Conservation (phyloP, 495 filamentous ascomycete genomes). For the Penicillium macrosclerotiorum region DNA sequence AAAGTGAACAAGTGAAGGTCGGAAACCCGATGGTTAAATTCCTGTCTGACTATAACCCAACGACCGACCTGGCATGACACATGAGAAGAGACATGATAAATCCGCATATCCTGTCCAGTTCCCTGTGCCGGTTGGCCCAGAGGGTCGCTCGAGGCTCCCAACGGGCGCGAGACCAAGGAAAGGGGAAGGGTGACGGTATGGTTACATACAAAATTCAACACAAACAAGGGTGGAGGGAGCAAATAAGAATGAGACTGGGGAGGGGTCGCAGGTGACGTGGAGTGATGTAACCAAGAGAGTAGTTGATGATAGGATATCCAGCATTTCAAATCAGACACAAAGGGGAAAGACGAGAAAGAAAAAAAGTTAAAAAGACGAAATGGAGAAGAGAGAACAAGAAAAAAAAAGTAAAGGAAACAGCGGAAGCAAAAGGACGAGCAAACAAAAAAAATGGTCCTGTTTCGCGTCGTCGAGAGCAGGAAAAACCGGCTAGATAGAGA, state of each 20-base stretch:
- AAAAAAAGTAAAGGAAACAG: not conserved
- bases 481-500: conserved; percentile 40
- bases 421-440: not conserved
- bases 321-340: conserved; percentile 34
- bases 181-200: conserved; percentile 34
- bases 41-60: conserved; percentile 39
- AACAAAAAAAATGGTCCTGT: conserved; percentile 26
- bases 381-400: conserved; percentile 12
- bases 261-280: conserved; percentile 3
- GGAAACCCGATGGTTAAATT: conserved; percentile 31
- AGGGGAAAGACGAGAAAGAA: conserved; percentile 16
- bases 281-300: conserved; percentile 19
- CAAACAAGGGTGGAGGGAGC: conserved; percentile 2
- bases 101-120: conserved; percentile 34
- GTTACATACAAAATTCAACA: conserved; percentile 39
- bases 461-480: conserved; percentile 41
- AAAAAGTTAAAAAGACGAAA: conserved; percentile 16
- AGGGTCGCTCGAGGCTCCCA: conserved; percentile 27
- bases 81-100: conserved; percentile 44
- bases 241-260: conserved; percentile 9
- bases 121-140: conserved; percentile 28
- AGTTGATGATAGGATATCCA: conserved; percentile 45
- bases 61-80: conserved; percentile 43
- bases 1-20: conserved; percentile 8
- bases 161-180: conserved; percentile 32